Evolutionary conservation across 768 basidiomycete genomes (phyloP), one percentile per base, ranked within the genome.

Genomic region (Rhodocollybia butyracea): DNA sequence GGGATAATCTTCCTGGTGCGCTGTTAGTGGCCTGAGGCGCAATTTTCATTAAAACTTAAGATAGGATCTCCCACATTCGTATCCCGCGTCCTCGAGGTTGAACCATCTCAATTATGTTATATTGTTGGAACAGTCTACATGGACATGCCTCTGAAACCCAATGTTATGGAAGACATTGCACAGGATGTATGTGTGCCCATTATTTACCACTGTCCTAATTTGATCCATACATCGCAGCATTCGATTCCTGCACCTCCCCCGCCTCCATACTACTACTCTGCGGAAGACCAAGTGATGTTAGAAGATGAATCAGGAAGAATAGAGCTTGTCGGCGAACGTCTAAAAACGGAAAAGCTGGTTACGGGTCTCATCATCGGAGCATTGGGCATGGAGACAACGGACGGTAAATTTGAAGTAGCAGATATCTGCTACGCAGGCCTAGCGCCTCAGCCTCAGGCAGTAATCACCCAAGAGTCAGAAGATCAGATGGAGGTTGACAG

Each of bases 61-160:
- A 26, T 63, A 91, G 91, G 85, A 8, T 75, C 79, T 11, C 92
- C 94, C 0, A 64, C 77, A 11, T 78, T 86, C 29, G 81, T 95
- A n/a, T 78, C 85, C 5, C 80, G 91, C 29, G 89, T 96, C 2
- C 83, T 97, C 3, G 96, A 98, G 56, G 87, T 98, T 7, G 74
- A 85, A 43, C 90, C 92, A 62, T 88, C 88, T 1, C 76, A 88
- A 63, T 74, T 96, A 53, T 97, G 94, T 69, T 98, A 88, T 69
- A 81, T 98, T 58, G 76, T 97, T 52, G 97, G 97, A 3, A 99
- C 97, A 0, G 86, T 98, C 5, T 99, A 98, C 69, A 88, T 98
- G 85, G 94, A 99, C 57, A 99, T 99, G 97, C 92, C 94, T 8
- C 77, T 98, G 50, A 99, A 99, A 66, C 96, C 96, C 0, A 98